Evolutionary conservation across 805 yeast species (phyloP).

Genomic region (Brettanomyces sp.): DNA sequence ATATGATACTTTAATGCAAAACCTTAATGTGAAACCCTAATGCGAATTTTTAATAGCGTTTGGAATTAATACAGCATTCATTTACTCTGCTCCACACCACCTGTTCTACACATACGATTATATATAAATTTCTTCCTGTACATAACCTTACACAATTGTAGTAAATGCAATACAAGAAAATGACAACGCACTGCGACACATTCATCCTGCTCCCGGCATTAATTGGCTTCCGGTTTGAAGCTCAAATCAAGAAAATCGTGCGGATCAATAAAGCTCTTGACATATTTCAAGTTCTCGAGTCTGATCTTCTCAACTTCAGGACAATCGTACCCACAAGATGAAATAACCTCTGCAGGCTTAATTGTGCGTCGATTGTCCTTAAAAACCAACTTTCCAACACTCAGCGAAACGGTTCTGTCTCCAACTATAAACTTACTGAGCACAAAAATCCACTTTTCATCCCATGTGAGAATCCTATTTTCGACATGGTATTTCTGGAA

Average conservation of each 20-base stretch:
- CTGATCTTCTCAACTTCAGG: constrained; percentile 39
- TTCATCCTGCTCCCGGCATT: too few species aligned
- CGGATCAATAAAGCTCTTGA: constrained; percentile 28
- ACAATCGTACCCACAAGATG: constrained; percentile 44
- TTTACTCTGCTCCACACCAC: too few species aligned
- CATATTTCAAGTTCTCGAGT: constrained; percentile 29
- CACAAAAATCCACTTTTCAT: constrained; percentile 75
- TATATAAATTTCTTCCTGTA: not conserved
- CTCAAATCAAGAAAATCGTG: constrained; percentile 5
- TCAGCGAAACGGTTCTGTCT: constrained; percentile 36
- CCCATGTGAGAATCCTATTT: constrained; percentile 70
- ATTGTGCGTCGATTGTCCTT: constrained; percentile 73
- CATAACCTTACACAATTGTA: too few species aligned
- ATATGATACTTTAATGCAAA: too few species aligned
- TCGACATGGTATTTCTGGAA: constrained; percentile 48
- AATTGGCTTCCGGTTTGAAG: not conserved
- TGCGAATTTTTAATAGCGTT: too few species aligned
- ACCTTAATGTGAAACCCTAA: too few species aligned
- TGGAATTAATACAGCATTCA: too few species aligned
- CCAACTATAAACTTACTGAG: constrained; percentile 48
- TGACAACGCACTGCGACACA: too few species aligned
- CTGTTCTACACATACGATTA: not conserved
- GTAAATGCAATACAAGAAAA: too few species aligned
- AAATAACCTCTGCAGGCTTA: constrained; percentile 50
- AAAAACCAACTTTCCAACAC: constrained; percentile 72